Evolutionary conservation across 73 alveolate species (phyloP).

Genomic region (Tetrahymena thermophila): DNA sequence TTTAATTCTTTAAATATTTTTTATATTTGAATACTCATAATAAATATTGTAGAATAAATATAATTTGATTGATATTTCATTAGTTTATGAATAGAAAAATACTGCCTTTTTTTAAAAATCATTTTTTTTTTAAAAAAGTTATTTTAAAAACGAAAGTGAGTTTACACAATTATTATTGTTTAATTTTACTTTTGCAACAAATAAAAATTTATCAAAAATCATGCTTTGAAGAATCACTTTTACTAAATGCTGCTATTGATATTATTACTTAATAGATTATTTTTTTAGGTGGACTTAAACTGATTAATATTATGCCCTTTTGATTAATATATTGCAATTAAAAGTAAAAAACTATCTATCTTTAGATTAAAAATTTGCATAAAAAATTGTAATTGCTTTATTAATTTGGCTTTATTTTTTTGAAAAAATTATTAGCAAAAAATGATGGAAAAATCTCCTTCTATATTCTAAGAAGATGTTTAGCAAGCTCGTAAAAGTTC

Average conservation of each 20-base stretch:
- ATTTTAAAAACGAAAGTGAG: no score
- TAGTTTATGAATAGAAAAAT: no score
- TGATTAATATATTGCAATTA: not conserved
- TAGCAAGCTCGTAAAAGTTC: not conserved
- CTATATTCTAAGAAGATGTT: not conserved
- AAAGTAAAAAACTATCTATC: not conserved
- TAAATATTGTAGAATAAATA: no score
- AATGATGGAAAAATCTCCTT: not conserved
- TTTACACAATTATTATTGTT: not conserved
- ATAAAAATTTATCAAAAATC: no score
- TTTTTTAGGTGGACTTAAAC: not conserved
- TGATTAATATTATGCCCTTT: no score
- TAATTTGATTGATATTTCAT: no score
- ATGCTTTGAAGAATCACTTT: not conserved
- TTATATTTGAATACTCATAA: no score
- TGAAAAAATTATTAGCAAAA: not conserved
- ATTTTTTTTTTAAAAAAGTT: no score
- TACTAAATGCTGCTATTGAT: not conserved
- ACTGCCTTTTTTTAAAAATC: no score
- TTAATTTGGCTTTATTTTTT: not conserved
- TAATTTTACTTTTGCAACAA: no score
- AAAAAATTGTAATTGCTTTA: not conserved
- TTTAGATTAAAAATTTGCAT: not conserved
- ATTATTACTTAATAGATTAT: not conserved
- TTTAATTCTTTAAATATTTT: no score